Evolutionary conservation across 805 yeast species (phyloP).

Genomic region (Tetrapisispora arboricola): DNA sequence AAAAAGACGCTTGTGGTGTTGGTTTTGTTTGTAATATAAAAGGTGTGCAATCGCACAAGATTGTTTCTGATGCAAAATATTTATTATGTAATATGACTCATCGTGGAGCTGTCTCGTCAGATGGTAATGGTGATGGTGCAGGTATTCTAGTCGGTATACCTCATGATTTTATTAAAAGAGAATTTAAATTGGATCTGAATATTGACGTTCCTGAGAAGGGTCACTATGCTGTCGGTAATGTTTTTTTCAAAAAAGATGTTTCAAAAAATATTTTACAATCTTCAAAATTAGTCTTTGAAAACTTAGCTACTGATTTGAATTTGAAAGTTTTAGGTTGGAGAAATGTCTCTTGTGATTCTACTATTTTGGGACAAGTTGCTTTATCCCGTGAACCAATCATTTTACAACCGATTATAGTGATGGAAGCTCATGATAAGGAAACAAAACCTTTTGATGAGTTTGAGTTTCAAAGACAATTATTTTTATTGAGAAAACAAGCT

Average conservation of each 20-base stretch:
- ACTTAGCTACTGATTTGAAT: slow-evolving; percentile 65
- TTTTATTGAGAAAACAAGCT: slow-evolving; percentile 78
- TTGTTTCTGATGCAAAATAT: slow-evolving; percentile 80
- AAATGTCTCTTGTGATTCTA: slow-evolving; percentile 86
- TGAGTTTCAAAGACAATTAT: slow-evolving; percentile 71
- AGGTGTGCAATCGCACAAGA: slow-evolving; percentile 79
- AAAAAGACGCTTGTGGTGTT: slow-evolving; percentile 97
- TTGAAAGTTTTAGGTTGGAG: slow-evolving; percentile 90
- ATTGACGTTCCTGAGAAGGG: slow-evolving; percentile 66
- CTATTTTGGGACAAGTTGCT: slow-evolving; percentile 91
- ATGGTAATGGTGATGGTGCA: slow-evolving; percentile 99
- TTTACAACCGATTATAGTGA: slow-evolving; percentile 86
- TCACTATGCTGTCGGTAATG: slow-evolving; percentile 90
- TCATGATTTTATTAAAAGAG: slow-evolving; percentile 75
- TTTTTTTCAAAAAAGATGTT: slow-evolving; percentile 78
- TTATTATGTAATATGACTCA: slow-evolving; percentile 96
- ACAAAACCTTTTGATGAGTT: slow-evolving; percentile 3
- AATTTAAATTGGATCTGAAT: slow-evolving; percentile 62
- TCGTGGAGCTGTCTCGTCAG: slow-evolving; percentile 95
- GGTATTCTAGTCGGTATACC: slow-evolving; percentile 92
- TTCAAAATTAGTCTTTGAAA: slow-evolving; percentile 69
- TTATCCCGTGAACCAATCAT: slow-evolving; percentile 84
- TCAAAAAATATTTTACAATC: slow-evolving; percentile 48
- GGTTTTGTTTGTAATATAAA: slow-evolving; percentile 94
- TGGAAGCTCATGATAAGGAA: slow-evolving; percentile 28